phyloP scores from a whole-genome alignment of 2,329 filamentous ascomycete species.

The Westerdykella ornata region DNA sequence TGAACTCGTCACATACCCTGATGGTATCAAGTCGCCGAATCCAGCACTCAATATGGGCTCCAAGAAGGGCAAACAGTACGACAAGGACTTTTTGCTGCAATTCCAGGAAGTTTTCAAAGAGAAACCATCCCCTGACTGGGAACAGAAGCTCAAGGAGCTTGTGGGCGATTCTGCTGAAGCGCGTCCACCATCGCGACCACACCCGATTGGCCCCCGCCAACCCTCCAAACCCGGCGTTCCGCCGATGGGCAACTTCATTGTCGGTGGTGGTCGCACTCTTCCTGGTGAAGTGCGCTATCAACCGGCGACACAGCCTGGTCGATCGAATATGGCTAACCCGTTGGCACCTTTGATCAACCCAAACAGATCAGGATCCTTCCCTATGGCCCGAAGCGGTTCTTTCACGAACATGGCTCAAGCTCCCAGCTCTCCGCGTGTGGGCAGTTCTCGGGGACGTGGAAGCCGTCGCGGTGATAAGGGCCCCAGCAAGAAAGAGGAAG shows the following conservation, averaged over 20 bases:
- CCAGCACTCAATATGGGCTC: conserved; percentile 80
- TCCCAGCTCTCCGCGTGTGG: conserved; percentile 65
- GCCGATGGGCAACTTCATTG: conserved; percentile 65
- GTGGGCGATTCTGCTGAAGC: conserved; percentile 69
- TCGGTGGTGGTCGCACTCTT: conserved; percentile 53
- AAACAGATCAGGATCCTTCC: conserved; percentile 51
- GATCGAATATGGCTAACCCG: conserved; percentile 40
- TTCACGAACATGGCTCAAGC: conserved; percentile 53
- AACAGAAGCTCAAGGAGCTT: conserved; percentile 76
- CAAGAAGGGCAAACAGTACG: conserved; percentile 87
- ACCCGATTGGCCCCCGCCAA: conserved; percentile 43
- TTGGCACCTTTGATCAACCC: conserved; percentile 53
- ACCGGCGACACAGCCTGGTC: conserved; percentile 20
- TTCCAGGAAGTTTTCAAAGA: conserved; percentile 96
- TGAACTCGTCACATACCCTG: conserved; percentile 68
- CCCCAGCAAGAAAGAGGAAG: conserved; percentile 50
- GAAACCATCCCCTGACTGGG: conserved; percentile 91
- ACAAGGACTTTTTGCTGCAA: conserved; percentile 89
- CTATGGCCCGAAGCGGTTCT: conserved; percentile 62
- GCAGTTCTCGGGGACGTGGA: conserved; percentile 59
- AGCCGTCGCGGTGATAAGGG: conserved; percentile 45
- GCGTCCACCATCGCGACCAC: conserved; percentile 45
- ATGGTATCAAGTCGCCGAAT: conserved; percentile 81
- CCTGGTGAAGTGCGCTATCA: conserved; percentile 65
- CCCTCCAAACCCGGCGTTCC: conserved; percentile 35